Percentiles rank a stretch among this genome's conserved stretches.
These are phyloP conservation scores for Boeremia exigua DNA, from an alignment of 2,329 filamentous ascomycete species.

Conservation along the genomic window DNA sequence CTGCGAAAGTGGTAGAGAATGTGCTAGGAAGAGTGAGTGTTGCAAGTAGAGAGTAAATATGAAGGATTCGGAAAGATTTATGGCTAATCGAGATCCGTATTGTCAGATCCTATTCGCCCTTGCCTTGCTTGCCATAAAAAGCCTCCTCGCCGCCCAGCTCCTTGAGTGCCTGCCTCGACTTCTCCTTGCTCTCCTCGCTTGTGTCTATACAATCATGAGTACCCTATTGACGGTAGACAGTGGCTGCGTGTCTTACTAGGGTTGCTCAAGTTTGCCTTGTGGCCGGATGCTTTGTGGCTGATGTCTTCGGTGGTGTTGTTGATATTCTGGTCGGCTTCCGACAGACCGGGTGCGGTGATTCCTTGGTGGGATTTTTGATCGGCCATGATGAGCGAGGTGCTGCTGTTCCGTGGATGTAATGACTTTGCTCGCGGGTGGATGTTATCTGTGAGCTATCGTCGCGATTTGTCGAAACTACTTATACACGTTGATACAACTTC, in stretches of 20 bases:
- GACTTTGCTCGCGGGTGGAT: background rate
- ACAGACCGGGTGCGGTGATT: constrained; percentile 16
- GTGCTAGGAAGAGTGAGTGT: background rate
- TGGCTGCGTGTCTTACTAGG: constrained; percentile 46
- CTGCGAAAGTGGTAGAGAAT: constrained; percentile 38
- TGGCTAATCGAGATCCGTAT: background rate
- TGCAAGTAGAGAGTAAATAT: background rate
- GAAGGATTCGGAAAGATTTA: too few relatives aligned
- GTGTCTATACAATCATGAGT: background rate
- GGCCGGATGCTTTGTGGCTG: constrained; percentile 37
- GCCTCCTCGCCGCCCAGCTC: constrained; percentile 53
- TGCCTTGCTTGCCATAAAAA: constrained; percentile 52
- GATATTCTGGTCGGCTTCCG: constrained; percentile 19
- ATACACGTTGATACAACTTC: background rate
- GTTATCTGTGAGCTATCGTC: background rate
- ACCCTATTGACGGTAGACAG: background rate
- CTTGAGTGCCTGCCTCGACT: constrained; percentile 52
- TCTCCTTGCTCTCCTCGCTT: constrained; percentile 51
- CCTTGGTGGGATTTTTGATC: constrained; percentile 15
- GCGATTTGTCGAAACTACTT: too few relatives aligned
- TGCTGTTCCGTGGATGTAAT: background rate
- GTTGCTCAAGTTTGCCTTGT: constrained; percentile 57
- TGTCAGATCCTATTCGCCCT: constrained; percentile 43
- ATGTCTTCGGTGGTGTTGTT: constrained; percentile 24
- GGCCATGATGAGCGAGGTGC: background rate